Evolutionary conservation across 345 rosid genomes (phyloP).

Genomic region (Lumnitzera racemosa): DNA sequence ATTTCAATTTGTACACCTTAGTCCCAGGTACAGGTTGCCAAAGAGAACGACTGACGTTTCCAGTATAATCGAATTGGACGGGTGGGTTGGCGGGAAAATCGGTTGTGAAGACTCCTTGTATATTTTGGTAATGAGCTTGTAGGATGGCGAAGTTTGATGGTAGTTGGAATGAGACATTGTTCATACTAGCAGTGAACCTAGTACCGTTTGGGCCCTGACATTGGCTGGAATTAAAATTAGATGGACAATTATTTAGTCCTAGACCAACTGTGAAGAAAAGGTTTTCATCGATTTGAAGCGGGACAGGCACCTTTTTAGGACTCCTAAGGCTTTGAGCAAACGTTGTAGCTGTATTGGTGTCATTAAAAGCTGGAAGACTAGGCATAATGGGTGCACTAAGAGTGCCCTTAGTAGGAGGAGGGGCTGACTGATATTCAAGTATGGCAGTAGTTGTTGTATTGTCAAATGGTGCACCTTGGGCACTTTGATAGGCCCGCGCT

Average conservation of each 20-base stretch:
- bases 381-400: conserved; percentile 42
- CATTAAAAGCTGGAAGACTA: conserved; percentile 55
- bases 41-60: conserved; percentile 55
- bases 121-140: conserved; percentile 53
- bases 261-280: conserved; percentile 67
- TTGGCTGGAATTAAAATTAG: conserved; percentile 20
- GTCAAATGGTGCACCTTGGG: conserved; percentile 64
- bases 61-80: conserved; percentile 64
- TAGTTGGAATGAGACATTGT: conserved; percentile 71
- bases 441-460: conserved; percentile 85
- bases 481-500: conserved; percentile 67
- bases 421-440: conserved; percentile 60
- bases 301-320: conserved; percentile 45
- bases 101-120: conserved; percentile 66
- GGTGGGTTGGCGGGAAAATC: conserved; percentile 73
- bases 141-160: conserved; percentile 47
- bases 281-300: conserved; percentile 51
- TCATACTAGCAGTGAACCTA: conserved; percentile 78
- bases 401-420: conserved; percentile 40
- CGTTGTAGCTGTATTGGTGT: conserved; percentile 56
- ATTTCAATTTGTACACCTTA: conserved; percentile 55
- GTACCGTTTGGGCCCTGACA: conserved; percentile 88
- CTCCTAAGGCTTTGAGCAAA: conserved; percentile 47
- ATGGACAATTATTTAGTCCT: conserved; percentile 68
- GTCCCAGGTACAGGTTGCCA: conserved; percentile 63